Base-by-base conservation (phyloP, 2,329 filamentous ascomycete genomes). In the Hypocrella siamensis region DNA sequence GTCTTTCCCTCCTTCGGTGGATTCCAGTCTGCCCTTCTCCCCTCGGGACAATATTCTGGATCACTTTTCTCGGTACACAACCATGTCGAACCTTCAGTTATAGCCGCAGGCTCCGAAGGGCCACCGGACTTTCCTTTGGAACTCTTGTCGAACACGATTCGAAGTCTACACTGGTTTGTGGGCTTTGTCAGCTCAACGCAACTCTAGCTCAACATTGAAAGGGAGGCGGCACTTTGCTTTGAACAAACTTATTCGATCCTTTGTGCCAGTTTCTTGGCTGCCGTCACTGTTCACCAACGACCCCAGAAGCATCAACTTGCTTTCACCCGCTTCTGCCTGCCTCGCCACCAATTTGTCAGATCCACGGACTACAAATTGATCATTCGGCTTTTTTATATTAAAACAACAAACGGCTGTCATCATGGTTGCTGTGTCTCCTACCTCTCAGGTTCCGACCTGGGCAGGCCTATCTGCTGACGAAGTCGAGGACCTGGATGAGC, bases 401-500 rank as follows among this genome's bases (percentile, higher is more conserved):
- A 14, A 19, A 17, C 8, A 16, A 22, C n/a, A 31, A 6, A 31
- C n/a, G 16, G n/a, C n/a, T 26, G 6, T 14, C 36, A 48, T 37
- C 33, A 56, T 53, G 51, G 46, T 42, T 19, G 41, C 37, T 21
- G 35, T 38, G 15, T 32, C 40, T 19, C 32, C 33, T 19, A 40
- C 41, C 33, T 47, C 44, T 40, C 45, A 40, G 41, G 44, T 40
- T 32, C 51, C 42, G 33, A 41, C 41, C 28, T 57, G 54, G 52
- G 43, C 42, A 22, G 52, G 55, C 17, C 46, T 46, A 28, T 42
- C 54, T 14, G 61, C 67, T 40, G 68, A 72, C 36, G 85, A 93
- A 35, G 53, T 75, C 42, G 59, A 79, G 41, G 88, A 94, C 46
- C 67, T 76, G 31, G 88, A 96, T 54, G 88, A 96, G 55, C 86